Conservation (phyloP, 805 yeast species). For the Candida oleophila region DNA sequence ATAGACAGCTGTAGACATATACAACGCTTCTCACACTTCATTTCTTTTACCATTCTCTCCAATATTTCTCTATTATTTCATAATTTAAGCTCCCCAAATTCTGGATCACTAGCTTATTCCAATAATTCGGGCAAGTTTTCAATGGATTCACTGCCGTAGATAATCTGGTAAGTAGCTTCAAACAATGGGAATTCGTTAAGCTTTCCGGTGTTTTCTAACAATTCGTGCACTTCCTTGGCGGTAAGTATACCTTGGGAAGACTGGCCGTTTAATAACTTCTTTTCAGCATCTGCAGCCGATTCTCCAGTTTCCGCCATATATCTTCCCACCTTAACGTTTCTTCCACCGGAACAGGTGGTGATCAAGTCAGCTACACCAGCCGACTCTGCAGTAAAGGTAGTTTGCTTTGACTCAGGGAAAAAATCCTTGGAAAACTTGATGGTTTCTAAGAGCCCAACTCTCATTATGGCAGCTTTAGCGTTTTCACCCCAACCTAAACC, state of each 20-base stretch:
- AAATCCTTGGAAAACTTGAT: conserved; percentile 71
- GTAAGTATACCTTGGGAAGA: conserved; percentile 95
- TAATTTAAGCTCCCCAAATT: background rate
- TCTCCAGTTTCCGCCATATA: conserved; percentile 80
- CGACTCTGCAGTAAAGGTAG: conserved; percentile 88
- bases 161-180: conserved; percentile 77
- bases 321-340: conserved; percentile 89
- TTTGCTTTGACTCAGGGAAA: conserved; percentile 65
- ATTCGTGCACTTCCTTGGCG: conserved; percentile 85
- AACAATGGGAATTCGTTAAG: conserved; percentile 78
- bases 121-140: conserved; percentile 72
- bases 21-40: too few relatives aligned
- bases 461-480: conserved; percentile 96
- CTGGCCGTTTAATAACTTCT: conserved; percentile 87
- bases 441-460: conserved; percentile 90
- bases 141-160: conserved; percentile 72
- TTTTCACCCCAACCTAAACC: conserved; percentile 99
- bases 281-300: conserved; percentile 79
- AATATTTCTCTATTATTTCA: too few relatives aligned
- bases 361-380: conserved; percentile 98
- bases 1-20: too few relatives aligned
- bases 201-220: conserved; percentile 54
- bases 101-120: conserved; percentile 38
- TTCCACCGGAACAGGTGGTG: conserved; percentile 96
- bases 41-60: too few relatives aligned